Percentiles rank a stretch among this genome's conserved stretches.
phyloP scores from a whole-genome alignment of 2,329 filamentous ascomycete genomes.

The Aspergillus brasiliensis region DNA sequence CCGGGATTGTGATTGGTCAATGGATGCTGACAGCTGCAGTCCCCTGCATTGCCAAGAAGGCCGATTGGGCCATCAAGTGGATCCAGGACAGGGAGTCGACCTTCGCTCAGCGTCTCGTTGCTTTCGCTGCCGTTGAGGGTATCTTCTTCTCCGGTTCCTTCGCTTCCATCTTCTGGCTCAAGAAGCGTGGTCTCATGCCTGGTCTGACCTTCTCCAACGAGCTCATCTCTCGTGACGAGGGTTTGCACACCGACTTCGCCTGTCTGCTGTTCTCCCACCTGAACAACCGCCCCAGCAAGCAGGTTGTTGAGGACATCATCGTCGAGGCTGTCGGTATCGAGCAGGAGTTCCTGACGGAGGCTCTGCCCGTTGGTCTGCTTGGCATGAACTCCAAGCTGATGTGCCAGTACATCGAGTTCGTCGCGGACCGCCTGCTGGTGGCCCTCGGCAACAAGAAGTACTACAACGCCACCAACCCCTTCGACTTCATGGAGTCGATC shows the following conservation, averaged over 20 bases:
- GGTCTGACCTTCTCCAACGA: slow-evolving; percentile 99
- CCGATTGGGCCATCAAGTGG: slow-evolving; percentile 95
- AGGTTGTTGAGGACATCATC: slow-evolving; percentile 84
- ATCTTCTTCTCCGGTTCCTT: slow-evolving; percentile 99
- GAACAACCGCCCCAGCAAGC: slow-evolving; percentile 82
- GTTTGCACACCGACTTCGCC: slow-evolving; percentile 98
- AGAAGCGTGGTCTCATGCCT: slow-evolving; percentile 99
- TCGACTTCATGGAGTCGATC: slow-evolving; percentile 99
- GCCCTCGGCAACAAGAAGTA: slow-evolving; percentile 92
- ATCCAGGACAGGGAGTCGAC: slow-evolving; percentile 91
- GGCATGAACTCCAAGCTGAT: slow-evolving; percentile 98
- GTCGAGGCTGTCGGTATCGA: slow-evolving; percentile 91
- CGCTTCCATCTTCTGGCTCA: slow-evolving; percentile 99
- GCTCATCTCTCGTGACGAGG: slow-evolving; percentile 98
- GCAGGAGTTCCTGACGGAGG: slow-evolving; percentile 96
- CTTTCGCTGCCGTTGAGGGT: slow-evolving; percentile 96
- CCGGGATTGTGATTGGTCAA: background rate
- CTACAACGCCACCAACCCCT: slow-evolving; percentile 92
- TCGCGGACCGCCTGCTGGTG: slow-evolving; percentile 90
- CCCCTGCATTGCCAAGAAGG: slow-evolving; percentile 97
- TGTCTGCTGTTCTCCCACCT: slow-evolving; percentile 97
- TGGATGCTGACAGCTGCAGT: slow-evolving; percentile 55
- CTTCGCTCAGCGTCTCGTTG: slow-evolving; percentile 92
- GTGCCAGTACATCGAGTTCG: slow-evolving; percentile 99
- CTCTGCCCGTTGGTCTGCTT: slow-evolving; percentile 86